Percentiles rank a stretch among this genome's conserved stretches.
These are phyloP conservation scores for Ceratobasidium theobromae DNA, from an alignment of 1,284 basidiomycete genomes.

Conservation along the genomic window DNA sequence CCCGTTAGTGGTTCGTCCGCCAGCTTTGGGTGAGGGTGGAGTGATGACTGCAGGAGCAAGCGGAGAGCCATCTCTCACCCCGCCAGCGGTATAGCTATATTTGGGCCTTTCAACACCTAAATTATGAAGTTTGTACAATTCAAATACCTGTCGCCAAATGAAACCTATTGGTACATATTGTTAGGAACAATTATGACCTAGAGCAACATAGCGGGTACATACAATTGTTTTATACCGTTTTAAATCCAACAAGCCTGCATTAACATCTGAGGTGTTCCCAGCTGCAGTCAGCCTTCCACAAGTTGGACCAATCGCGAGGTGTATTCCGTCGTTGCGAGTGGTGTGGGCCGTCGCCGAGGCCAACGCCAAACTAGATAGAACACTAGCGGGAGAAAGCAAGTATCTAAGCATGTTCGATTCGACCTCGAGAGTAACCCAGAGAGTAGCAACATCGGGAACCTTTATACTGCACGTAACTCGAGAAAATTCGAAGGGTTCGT, in stretches of 20 bases:
- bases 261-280: conserved; percentile 47
- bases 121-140: not conserved
- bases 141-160: not conserved
- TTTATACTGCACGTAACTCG: conserved; percentile 2
- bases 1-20: conserved; percentile 46
- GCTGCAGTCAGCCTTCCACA: conserved; percentile 25
- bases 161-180: conserved; percentile 11
- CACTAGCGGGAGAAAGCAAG: not conserved
- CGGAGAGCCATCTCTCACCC: conserved; percentile 41
- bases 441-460: not conserved
- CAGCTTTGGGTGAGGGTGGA: conserved; percentile 42
- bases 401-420: not conserved
- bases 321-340: conserved; percentile 33
- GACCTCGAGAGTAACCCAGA: not conserved
- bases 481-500: not conserved
- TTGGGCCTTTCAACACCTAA: conserved; percentile 40
- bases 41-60: conserved; percentile 43
- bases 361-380: not conserved
- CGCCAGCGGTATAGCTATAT: conserved; percentile 44
- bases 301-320: conserved; percentile 32
- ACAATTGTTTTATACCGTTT: conserved; percentile 49
- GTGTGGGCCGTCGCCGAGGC: not conserved
- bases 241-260: conserved; percentile 47
- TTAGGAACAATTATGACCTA: too few species aligned
- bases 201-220: not conserved